Evolutionary conservation across 495 filamentous ascomycete species (phyloP).

Genomic region (Bathelium albidoporum): DNA sequence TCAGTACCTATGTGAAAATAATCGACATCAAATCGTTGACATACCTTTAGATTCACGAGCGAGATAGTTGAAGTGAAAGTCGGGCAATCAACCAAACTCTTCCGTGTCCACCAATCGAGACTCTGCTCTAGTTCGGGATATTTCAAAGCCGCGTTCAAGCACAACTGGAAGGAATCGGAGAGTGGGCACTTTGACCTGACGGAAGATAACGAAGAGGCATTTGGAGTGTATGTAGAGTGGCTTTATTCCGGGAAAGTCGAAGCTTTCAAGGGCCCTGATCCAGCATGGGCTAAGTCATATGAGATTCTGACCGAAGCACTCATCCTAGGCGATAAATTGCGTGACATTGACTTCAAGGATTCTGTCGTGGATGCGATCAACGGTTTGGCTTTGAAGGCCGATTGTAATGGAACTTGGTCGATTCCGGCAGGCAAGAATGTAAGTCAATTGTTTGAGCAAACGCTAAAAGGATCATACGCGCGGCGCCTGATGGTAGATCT

Average conservation of each 20-base stretch:
- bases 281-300: neutral
- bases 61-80: neutral
- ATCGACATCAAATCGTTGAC: neutral
- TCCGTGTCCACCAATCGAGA: slow-evolving; percentile 9
- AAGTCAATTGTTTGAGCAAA: neutral
- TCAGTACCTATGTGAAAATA: no score
- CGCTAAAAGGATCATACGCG: neutral
- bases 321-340: slow-evolving; percentile 11
- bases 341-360: slow-evolving; percentile 10
- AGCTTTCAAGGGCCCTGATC: neutral
- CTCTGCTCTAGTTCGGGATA: neutral
- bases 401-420: neutral
- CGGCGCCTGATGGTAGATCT: slow-evolving; percentile 6
- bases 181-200: slow-evolving; percentile 6
- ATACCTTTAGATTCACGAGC: neutral
- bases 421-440: neutral
- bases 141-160: slow-evolving; percentile 1
- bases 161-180: slow-evolving; percentile 10
- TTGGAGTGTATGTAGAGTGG: slow-evolving; percentile 10
- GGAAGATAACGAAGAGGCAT: slow-evolving; percentile 8
- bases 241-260: neutral
- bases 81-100: neutral
- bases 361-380: slow-evolving; percentile 9
- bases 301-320: neutral
- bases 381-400: neutral